Base-by-base conservation (phyloP, 495 filamentous ascomycete species). In the Neurospora sp. region DNA sequence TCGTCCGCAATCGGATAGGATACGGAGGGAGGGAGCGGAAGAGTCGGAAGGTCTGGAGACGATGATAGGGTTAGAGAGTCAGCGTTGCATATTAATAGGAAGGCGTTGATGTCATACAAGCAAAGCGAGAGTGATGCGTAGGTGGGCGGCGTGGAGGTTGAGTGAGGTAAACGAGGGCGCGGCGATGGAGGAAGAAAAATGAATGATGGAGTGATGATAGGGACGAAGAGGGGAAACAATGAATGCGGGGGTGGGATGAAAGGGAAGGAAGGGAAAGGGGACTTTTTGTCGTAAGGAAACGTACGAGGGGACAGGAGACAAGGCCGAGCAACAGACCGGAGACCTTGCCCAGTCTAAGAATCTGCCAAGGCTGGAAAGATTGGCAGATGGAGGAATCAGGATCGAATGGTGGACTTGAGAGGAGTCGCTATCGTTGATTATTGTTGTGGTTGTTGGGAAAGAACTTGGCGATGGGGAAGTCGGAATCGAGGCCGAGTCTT, bases 1-100 rank as follows among this genome's bases (percentile, higher is more conserved):
- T 42, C 27, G 54, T 35, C 54, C 54, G 54, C 54, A 37, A 66
- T 35, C 23, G 54, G 73, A 75, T 60, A 73, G 75, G 75, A 70
- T 27, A 37, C 66, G 72, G 71, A 40, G 41, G 41, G 49, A 60
- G 73, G 35, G 38, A 69, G 60, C 60, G 72, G 70, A 72, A 72
- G 71, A 44, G 70, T 54, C 39, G 73, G 69, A 18, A 42, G 71
- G 35, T 39, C 72, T 54, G 70, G 16, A 16, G 20, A 27, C 41
- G 66, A 37, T 38, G 74, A 66, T 71, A 71, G 54, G 27, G 54
- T 66, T 66, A 66, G 54, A 66, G 2, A 23, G 27, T 66, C 54
- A 35, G 27, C 54, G 6, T 66, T 66, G 27, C 54, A 66, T 62
- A 35, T 9, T 66, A 10, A 16, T 16, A 66, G 54, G 54, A 66